Evolutionary conservation across 352 stramenopile species (phyloP).

Genomic region (Phytopythium chamaehyphon): DNA sequence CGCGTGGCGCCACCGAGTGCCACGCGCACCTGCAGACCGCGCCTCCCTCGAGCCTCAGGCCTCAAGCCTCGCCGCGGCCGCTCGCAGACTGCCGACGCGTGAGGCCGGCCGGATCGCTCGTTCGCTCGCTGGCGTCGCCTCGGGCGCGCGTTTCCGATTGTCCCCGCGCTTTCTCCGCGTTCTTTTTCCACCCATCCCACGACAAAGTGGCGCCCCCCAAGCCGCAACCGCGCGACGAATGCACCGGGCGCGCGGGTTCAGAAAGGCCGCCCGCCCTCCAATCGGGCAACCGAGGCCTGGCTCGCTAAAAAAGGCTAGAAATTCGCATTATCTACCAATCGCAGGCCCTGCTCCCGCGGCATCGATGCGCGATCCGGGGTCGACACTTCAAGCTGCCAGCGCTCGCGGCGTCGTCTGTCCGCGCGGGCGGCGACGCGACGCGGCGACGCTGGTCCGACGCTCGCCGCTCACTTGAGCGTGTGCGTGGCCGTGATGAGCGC

Average conservation of each 20-base stretch:
- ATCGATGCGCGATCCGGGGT: too few relatives aligned
- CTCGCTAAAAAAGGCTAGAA: too few relatives aligned
- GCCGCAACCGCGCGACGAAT: background rate
- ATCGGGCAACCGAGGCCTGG: background rate
- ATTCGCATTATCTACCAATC: too few relatives aligned
- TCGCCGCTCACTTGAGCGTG: conserved; percentile 26
- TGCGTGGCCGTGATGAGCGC: conserved; percentile 76
- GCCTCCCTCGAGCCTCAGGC: too few relatives aligned
- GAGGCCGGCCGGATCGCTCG: background rate
- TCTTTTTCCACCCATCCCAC: conserved; percentile 3
- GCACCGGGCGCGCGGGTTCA: background rate
- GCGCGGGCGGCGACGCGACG: too few relatives aligned
- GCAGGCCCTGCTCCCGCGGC: too few relatives aligned
- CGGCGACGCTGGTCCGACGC: background rate
- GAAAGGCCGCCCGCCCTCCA: background rate
- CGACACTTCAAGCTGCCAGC: background rate
- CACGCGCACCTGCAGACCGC: too few relatives aligned
- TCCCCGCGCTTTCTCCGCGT: conserved; percentile 1
- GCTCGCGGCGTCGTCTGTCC: background rate
- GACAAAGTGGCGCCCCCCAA: background rate
- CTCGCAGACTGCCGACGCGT: too few relatives aligned
- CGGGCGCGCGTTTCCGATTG: conserved; percentile 6
- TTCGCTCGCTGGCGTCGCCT: background rate
- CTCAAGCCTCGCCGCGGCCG: too few relatives aligned
- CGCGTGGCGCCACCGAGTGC: too few relatives aligned